Evolutionary conservation across 352 stramenopile genomes (phyloP), one percentile per base, ranked within the genome.

Genomic region (Pythium coloratum): DNA sequence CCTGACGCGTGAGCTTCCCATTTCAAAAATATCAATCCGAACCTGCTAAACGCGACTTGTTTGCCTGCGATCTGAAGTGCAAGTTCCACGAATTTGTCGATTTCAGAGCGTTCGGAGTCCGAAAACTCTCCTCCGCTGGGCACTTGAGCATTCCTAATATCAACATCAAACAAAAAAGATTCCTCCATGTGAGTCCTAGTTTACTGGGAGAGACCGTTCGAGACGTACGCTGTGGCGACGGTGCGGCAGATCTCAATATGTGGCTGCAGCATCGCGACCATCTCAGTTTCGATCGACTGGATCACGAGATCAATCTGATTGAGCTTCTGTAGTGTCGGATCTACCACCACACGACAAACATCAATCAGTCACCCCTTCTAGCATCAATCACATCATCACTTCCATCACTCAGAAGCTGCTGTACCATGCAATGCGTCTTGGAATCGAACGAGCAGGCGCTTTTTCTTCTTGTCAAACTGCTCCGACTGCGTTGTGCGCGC

Each of bases 211-310:
- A n/a, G 56, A 9, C 55, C 18, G 36, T 20, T 12, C 6, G 2
- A 3, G 5, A 53, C 71, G 42, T 74, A 90, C 82, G 82, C 80
- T 30, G 73, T 85, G 9, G 69, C 72, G 60, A 90, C 88, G 0
- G 82, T 85, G 10, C 66, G 67, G 56, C 78, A 88, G 53, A 85
- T 83, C 33, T 88, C 80, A 47, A 85, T 69, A 42, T 90, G 82
- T 0, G 75, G 75, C 24, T 76, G 40, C 32, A 90, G 63, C 80
- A 90, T 82, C 44, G 56, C 80, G 9, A 63, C 62, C 66, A 84
- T 80, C 55, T 76, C 78, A 53, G 67, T 76, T 60, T 88, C 80
- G 50, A 89, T 80, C 2, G 64, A 67, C 24, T 70, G 26, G 26
- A 85, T 73, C 26, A 81, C 76, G 54, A 69, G 73, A 14, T 70